phyloP scores from a whole-genome alignment of 2,329 filamentous ascomycete genomes.

The Aspergillus eucalypticola region DNA sequence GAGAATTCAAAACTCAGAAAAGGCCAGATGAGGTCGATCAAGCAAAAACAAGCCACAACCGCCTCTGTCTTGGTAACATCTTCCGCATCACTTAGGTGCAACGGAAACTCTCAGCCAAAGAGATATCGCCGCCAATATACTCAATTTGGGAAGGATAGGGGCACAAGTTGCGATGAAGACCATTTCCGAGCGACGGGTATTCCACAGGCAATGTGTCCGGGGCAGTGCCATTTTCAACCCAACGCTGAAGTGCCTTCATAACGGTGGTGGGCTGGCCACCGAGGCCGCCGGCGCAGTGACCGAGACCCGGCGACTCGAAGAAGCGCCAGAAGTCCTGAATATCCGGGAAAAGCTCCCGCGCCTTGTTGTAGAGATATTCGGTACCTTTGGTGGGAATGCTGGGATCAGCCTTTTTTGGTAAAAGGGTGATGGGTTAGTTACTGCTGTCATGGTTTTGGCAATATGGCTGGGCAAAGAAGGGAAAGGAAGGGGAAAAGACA shows the following conservation, averaged over 20 bases:
- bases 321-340: slow-evolving; percentile 9
- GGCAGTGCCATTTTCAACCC: slow-evolving; percentile 19
- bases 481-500: not conserved
- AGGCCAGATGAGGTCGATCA: too few species aligned
- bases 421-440: not conserved
- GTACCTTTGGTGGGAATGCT: not conserved
- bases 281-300: slow-evolving; percentile 9
- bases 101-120: too few species aligned
- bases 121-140: not conserved
- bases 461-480: not conserved
- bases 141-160: slow-evolving; percentile 3
- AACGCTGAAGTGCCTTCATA: slow-evolving; percentile 8
- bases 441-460: too few species aligned
- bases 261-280: slow-evolving; percentile 15
- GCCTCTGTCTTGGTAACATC: too few species aligned
- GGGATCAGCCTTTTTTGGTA: not conserved
- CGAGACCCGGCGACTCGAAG: slow-evolving; percentile 10
- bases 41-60: too few species aligned
- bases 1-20: too few species aligned
- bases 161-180: not conserved
- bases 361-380: not conserved
- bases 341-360: not conserved
- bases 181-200: not conserved
- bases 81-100: too few species aligned
- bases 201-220: slow-evolving; percentile 18